Evolutionary conservation across 1,284 basidiomycete genomes (phyloP), one percentile per base, ranked within the genome.

Genomic region (Athelia psychrophila): DNA sequence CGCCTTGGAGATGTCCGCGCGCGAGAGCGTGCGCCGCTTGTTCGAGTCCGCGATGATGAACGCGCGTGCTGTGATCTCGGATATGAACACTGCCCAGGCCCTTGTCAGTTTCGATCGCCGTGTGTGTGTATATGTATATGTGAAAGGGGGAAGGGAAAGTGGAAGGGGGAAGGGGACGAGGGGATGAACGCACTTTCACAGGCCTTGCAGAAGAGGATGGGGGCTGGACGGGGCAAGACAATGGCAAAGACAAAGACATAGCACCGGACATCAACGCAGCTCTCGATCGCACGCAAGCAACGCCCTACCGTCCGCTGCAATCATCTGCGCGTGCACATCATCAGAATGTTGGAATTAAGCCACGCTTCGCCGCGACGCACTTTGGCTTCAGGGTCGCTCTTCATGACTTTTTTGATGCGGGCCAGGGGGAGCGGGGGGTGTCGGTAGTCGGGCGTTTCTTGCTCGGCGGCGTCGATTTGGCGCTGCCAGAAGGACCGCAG

Each of bases 341-440:
- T 49, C 16, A 35, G 18, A 20, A 12, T 44, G 12, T 12, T 13
- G 42, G 22, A n/a, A 44, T n/a, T 12, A 44, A 19, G 42, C 42
- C 13, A 12, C 12, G n/a, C 16, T 12, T 12, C n/a, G n/a, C n/a
- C n/a, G n/a, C n/a, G 49, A 68, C 82, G 64, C 64, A 93, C 93
- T 78, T 93, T 94, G 57, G 97, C 93, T 61, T 96, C 93, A 20
- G 93, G 93, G 75, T 97, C 94, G 67, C 88, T 94, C 79, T 97
- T 97, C 92, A 97, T 97, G 57, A 97, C 95, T 69, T 97, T 96
- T 77, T 97, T 97, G 62, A 97, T 96, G 64, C 94, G 78, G 15
- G 94, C 94, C 30, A 97, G 73, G 5, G 92, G 91, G n/a, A 94
- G 74, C 5, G 88, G 85, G 0, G 91, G 91, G 63, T 93, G 91